Base-by-base conservation (phyloP, 2,329 filamentous ascomycete genomes). In the Colletotrichum simmondsii region DNA sequence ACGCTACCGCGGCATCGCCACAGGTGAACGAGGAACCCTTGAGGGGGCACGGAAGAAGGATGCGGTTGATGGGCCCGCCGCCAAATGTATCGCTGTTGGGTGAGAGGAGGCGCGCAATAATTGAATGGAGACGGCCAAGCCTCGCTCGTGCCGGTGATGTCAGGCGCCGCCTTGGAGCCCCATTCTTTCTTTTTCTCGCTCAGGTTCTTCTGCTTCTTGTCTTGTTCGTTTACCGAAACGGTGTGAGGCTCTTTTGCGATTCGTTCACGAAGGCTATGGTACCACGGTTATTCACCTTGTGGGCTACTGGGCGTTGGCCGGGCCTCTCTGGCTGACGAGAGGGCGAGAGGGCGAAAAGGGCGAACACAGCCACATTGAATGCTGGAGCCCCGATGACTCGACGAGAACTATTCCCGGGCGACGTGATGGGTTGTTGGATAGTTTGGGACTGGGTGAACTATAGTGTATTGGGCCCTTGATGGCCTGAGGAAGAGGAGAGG, bases 111-210 rank as follows among this genome's bases (percentile, higher is more conserved):
- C 52, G 53, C n/a, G 65, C 42, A 37, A 22, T 14, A 22, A 19
- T 14, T 19, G 24, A 35, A 52, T 24, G 28, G 53, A 8, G 19
- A 16, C 37, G 32, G 65, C 65, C 71, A 70, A 71, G 61, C 59
- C 65, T 65, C 49, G 52, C 22, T 42, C n/a, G 52, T 52, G 32
- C 54, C 12, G 60, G 66, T 71, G 71, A 73, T 73, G 71, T 73
- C 60, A 73, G 71, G 66, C 61, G 56, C 26, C 65, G 42, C 19
- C 19, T 22, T 8, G 42, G 22, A 22, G 19, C 16, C 42, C 19
- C 19, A 22, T 49, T 22, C 37, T 42, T 49, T 49, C 19, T n/a
- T 49, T 49, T 49, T 49, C n/a, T 49, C 22, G 42, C 42, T 49
- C 42, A 22, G 19, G 16, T 49, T 49, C 42, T 49, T 49, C 19